Evolutionary conservation across 176 grass and related monocot genomes (phyloP), one percentile per base, ranked within the genome.

Genomic region (Saccharum spontaneum): DNA sequence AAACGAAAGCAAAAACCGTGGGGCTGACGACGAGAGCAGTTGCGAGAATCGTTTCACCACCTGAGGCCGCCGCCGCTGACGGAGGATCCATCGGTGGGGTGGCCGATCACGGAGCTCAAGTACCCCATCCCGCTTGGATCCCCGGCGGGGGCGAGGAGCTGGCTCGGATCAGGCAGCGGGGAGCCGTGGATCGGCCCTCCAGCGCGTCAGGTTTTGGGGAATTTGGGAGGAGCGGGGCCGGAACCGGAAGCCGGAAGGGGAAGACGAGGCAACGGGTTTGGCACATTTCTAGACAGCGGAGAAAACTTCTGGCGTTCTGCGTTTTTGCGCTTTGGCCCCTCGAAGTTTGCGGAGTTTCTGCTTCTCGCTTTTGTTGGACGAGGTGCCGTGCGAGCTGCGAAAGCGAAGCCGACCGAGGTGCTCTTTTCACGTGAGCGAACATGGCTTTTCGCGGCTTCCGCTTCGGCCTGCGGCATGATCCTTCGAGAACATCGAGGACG

Each of bases 41-140:
- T 10, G 10, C 8, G 62, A 33, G 41, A 52, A 26, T 24, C 7
- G 84, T 10, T 62, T 7, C 39, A 24, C 59, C 80, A 90, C 89
- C 89, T 90, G 75, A 87, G 89, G 31, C 89, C 89, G 49, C 89
- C 81, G 80, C 89, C 89, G 85, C 89, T 90, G 80, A 80, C 89
- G 6, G 85, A 85, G 80, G 85, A 87, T 28, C 89, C 89, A 23
- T 90, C 89, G 18, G 89, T 90, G 40, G 89, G 80, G 83, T 90
- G 71, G 64, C 88, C 88, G 89, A 90, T 90, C 75, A 90, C 85
- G 12, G 85, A 43, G 80, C 89, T 90, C 49, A 90, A 36, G 84
- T 90, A 90, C 61, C 89, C 89, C 89, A 90, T 90, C 57, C 36
- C 73, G 1, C 48, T 15, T 38, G 11, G 83, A 85, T 81, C 78